Evolutionary conservation across 805 yeast species (phyloP), one percentile per base, ranked within the genome.

Genomic region (Zygoascus biomembranicola): DNA sequence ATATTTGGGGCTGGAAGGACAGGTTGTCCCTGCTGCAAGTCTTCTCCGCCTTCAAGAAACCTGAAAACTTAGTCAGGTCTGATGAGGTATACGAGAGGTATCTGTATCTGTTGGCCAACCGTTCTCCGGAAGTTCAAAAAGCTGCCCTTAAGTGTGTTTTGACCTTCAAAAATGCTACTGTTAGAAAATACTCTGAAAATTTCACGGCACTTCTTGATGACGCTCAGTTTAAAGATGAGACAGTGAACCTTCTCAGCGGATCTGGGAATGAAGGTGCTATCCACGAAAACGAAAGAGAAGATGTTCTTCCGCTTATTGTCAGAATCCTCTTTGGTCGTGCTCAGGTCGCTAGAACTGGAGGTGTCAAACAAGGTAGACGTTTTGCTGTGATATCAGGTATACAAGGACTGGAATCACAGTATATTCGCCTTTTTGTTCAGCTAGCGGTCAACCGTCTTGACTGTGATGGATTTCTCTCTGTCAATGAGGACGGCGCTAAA

Each of bases 321-420:
- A 72, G 97, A 59, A 84, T 94, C 26, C 71, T 94, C 19, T 92
- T 84, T 68, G 98, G 98, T 8, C 77, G 95, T 54, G 88, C 90
- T 8, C 95, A 88, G 68, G 77, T 84, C 1, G 75, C 82, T 42
- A 77, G 74, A 52, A 72, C 79, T 1, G 83, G 86, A 65, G 89
- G 88, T 55, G 78, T 82, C 31, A 87, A 87, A 63, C 77, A 80
- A 52, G 83, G 90, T 32, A 77, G 86, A 59, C 85, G 88, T 57
- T 77, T 66, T 42, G 65, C 73, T 0, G 66, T 68, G 1, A 55
- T 73, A 16, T 57, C 65, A 16, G 65, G 73, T 2, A 57, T 72
- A 32, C 70, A 66, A 50, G 66, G 63, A 42, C 56, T 69, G 19
- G 70, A 66, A 44, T 63, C 64, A 8, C 54, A 71, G 5, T 76